These are phyloP conservation scores for Carpinus fangiana DNA, from an alignment of 306 rosid genomes.

Conservation along the genomic window DNA sequence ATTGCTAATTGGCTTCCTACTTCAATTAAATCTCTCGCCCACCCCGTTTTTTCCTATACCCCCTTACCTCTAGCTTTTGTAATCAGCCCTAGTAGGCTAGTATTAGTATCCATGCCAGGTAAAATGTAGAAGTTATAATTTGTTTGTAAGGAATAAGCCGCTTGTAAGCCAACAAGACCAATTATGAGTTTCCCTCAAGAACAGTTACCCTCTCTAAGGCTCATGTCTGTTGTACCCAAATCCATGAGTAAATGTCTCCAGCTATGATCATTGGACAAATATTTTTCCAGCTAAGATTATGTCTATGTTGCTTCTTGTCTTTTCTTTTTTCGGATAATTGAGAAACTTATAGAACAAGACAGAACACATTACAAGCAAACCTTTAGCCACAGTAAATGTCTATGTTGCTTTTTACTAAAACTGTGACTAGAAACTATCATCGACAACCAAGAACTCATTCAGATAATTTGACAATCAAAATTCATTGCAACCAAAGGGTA, in stretches of 20 bases:
- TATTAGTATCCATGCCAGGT: neutral
- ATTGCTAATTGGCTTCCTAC: neutral
- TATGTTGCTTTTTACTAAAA: neutral
- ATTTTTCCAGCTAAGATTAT: neutral
- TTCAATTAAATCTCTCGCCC: neutral
- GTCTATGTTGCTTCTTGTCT: too few relatives aligned
- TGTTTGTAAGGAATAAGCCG: neutral
- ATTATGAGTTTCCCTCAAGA: neutral
- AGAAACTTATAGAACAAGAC: too few relatives aligned
- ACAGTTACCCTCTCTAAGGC: neutral
- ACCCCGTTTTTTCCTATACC: neutral
- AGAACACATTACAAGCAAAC: too few relatives aligned
- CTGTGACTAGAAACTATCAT: neutral
- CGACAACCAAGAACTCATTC: neutral
- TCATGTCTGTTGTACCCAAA: neutral
- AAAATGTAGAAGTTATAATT: neutral
- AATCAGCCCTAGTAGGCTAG: neutral
- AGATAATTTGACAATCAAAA: neutral
- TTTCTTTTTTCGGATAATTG: too few relatives aligned
- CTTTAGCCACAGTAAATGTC: too few relatives aligned
- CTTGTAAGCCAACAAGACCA: slow-evolving; percentile 1
- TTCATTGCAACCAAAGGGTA: neutral
- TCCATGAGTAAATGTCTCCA: neutral
- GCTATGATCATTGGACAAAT: neutral
- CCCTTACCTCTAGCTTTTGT: neutral